phyloP scores from a whole-genome alignment of 768 basidiomycete genomes.

The Mycena capillaripes region DNA sequence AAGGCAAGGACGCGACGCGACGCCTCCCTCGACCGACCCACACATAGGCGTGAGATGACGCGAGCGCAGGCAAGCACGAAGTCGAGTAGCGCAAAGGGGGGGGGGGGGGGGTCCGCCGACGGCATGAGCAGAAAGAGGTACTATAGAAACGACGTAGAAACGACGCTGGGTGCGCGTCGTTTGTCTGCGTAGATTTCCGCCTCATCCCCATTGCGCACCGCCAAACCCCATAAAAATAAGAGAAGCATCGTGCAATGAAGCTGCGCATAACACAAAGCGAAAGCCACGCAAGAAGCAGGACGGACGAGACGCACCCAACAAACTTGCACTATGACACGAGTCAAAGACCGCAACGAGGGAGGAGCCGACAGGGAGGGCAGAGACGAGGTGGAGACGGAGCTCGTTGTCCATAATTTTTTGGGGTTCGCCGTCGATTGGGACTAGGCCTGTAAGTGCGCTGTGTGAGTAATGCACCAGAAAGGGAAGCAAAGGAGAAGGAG shows the following conservation, averaged over 20 bases:
- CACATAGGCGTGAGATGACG: too few species aligned
- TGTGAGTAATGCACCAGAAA: not conserved
- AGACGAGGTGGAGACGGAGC: slow-evolving; percentile 52
- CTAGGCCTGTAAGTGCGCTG: slow-evolving; percentile 47
- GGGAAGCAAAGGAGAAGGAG: not conserved
- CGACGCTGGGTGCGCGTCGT: too few species aligned
- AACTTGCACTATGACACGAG: slow-evolving; percentile 56
- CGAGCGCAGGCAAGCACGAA: too few species aligned
- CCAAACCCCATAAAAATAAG: too few species aligned
- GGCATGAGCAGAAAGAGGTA: too few species aligned
- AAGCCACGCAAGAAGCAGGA: not conserved
- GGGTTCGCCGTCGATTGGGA: slow-evolving; percentile 52
- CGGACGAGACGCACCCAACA: slow-evolving; percentile 48
- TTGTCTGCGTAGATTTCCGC: too few species aligned
- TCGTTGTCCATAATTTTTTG: slow-evolving; percentile 54
- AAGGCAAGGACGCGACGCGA: not conserved
- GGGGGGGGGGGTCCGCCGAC: too few species aligned
- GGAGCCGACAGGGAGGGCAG: slow-evolving; percentile 52
- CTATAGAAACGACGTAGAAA: too few species aligned
- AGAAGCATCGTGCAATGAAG: too few species aligned
- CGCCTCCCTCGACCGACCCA: too few species aligned
- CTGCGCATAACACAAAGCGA: not conserved
- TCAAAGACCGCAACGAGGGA: slow-evolving; percentile 56
- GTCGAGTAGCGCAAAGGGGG: too few species aligned
- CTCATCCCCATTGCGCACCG: too few species aligned